Evolutionary conservation across 805 yeast species (phyloP), one percentile per base, ranked within the genome.

Genomic region (Ogataea sp.): DNA sequence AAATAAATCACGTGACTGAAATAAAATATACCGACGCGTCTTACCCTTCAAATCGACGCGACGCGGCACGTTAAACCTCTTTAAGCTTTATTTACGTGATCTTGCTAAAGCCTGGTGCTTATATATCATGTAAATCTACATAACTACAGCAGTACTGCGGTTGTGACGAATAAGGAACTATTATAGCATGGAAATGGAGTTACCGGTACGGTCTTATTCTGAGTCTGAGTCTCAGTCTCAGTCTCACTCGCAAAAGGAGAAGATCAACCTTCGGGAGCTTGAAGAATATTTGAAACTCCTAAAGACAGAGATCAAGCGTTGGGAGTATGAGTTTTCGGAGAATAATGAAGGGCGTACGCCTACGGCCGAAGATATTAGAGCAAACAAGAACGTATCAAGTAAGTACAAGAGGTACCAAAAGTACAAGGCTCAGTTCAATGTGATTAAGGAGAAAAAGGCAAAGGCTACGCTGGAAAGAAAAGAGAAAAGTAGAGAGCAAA

Each of bases 281-380:
- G 47, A 48, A 33, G 38, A 37, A 24, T 43, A 47, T 37, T 11
- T 49, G 34, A 26, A 37, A 3, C 11, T 43, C 36, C 48, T 75
- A 26, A 71, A 70, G 44, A 45, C 56, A 7, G 69, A 67, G 40
- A 61, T 78, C 39, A 78, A 78, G 47, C 52, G 53, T 9, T 78
- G 83, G 83, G 83, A 78, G 44, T 65, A 69, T 33, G 46, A 48
- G 2, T 78, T 74, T 47, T 49, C 54, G 15, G 43, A 52, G 17
- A 32, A 39, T 17, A 45, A 64, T 32, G 40, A 43, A 31, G 68
- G 71, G 2, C 54, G 73, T n/a, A 56, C 56, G 15, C 83, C 84
- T 0, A 50, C 61, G 0, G 65, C 62, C 23, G 61, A 61, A 11
- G 83, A 76, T 47, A 67, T 78, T 37, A 69, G 65, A 46, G 49